Percentiles rank a stretch among this genome's conserved stretches.
Conservation (phyloP, 371 early-diverging fungal species). For the Mortierella sp. region DNA sequence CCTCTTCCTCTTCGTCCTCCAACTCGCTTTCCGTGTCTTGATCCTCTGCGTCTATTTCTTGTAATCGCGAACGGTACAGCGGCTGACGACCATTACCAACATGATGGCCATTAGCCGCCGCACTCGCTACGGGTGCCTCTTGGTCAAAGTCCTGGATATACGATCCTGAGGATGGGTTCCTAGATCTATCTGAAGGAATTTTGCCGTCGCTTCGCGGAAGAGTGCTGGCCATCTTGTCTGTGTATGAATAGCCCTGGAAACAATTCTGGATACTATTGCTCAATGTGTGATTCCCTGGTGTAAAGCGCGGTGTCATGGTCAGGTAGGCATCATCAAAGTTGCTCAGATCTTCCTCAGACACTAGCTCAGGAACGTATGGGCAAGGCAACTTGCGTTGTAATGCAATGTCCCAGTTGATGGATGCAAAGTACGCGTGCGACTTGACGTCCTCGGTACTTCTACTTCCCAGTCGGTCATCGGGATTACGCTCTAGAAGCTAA, state of each 20-base stretch:
- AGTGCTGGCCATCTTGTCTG: slow-evolving; percentile 41
- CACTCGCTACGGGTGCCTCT: slow-evolving; percentile 6
- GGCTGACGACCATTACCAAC: slow-evolving; percentile 14
- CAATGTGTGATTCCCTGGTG: slow-evolving; percentile 57
- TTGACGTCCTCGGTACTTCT: slow-evolving; percentile 71
- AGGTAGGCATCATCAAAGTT: slow-evolving; percentile 77
- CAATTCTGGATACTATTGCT: slow-evolving; percentile 63
- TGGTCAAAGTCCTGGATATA: slow-evolving; percentile 38
- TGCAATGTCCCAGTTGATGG: slow-evolving; percentile 73
- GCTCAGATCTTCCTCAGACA: slow-evolving; percentile 66
- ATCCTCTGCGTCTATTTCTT: slow-evolving; percentile 15
- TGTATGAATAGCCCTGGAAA: slow-evolving; percentile 69
- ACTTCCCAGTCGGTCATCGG: slow-evolving; percentile 69
- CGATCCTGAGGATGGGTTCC: background rate
- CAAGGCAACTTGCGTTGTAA: slow-evolving; percentile 29
- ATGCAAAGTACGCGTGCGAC: slow-evolving; percentile 74
- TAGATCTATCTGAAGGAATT: slow-evolving; percentile 18
- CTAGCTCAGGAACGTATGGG: slow-evolving; percentile 63
- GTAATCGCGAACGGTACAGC: slow-evolving; percentile 23
- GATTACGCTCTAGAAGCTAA: slow-evolving; percentile 76
- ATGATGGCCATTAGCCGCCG: slow-evolving; percentile 12
- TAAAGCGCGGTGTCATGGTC: slow-evolving; percentile 63
- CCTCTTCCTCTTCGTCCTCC: no score
- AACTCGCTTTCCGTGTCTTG: slow-evolving; percentile 12
- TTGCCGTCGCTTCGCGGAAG: slow-evolving; percentile 43